Evolutionary conservation across 2,329 filamentous ascomycete species (phyloP), one percentile per base, ranked within the genome.

Genomic region (Bimuria novae-zelandiae): DNA sequence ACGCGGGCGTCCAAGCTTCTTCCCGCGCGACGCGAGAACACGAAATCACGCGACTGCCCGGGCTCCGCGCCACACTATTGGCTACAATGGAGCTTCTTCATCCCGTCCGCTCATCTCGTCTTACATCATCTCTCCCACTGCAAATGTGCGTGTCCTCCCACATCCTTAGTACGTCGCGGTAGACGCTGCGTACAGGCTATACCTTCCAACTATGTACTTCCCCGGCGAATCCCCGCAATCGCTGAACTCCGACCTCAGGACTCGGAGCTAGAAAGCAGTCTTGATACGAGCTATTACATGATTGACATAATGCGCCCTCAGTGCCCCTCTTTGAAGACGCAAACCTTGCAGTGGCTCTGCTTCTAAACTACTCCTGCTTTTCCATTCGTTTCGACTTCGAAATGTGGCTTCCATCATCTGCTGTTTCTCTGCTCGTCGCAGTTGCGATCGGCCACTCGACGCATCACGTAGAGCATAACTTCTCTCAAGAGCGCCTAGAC

Each of bases 231-330:
- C n/a, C n/a, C n/a, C n/a, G n/a, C n/a, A n/a, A n/a, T n/a, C n/a
- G n/a, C n/a, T n/a, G n/a, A n/a, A n/a, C n/a, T n/a, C n/a, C n/a
- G n/a, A n/a, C n/a, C n/a, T n/a, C n/a, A n/a, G n/a, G 41, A 44
- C 10, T 44, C 59, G 60, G 59, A 51, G 54, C 54, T 57, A 53
- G 22, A 12, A 30, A 43, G 25, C 25, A 30, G 33, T 11, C 17
- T 4, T 51, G 63, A 70, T 67, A 68, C 62, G 63, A 62, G 52
- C 56, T 52, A 54, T 69, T 69, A 69, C 65, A 67, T 69, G 67
- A 71, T 65, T 36, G 14, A 36, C 33, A 36, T 7, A 32, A n/a
- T 56, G 48, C 56, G 54, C 57, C 54, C 51, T 61, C 56, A 49
- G 51, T 16, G 56, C 53, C 50, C 43, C 35, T 47, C 29, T 37